phyloP scores from a whole-genome alignment of 106 monocot species.

The Allium fistulosum region DNA sequence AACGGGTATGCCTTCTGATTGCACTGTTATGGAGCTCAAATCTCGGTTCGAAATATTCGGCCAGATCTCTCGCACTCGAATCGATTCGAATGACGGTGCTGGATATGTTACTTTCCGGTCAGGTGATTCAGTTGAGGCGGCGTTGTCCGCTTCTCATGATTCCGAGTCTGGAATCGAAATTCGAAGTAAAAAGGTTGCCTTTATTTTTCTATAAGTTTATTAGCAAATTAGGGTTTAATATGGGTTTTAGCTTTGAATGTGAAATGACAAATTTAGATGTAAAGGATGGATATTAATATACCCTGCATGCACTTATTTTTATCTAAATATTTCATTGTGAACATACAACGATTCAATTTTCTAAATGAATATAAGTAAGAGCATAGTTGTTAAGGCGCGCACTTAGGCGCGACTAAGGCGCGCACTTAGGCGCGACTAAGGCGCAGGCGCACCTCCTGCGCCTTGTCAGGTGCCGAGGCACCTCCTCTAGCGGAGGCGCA shows the following conservation, averaged over 20 bases:
- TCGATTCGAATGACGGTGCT: constrained; percentile 35
- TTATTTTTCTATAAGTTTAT: background rate
- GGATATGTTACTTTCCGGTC: constrained; percentile 73
- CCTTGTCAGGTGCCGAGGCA: too few relatives aligned
- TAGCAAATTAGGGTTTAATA: background rate
- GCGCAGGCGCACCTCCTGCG: too few relatives aligned
- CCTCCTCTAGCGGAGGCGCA: too few relatives aligned
- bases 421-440: too few relatives aligned
- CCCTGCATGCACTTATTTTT: too few relatives aligned
- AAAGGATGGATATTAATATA: background rate
- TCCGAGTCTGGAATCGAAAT: constrained; percentile 43
- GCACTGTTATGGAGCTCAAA: constrained; percentile 81
- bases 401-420: too few relatives aligned
- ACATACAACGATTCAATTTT: too few relatives aligned
- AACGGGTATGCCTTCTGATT: constrained; percentile 48
- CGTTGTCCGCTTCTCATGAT: constrained; percentile 52
- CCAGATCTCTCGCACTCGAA: constrained; percentile 55
- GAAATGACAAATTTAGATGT: background rate
- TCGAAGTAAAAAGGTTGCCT: constrained; percentile 37
- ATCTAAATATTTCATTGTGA: too few relatives aligned
- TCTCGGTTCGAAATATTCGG: constrained; percentile 76
- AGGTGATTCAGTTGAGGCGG: constrained; percentile 34
- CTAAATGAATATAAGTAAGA: too few relatives aligned
- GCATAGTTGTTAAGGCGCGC: too few relatives aligned
- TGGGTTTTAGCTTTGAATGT: background rate